phyloP scores from a whole-genome alignment of 352 stramenopile genomes.

The Pythium oligandrum region DNA sequence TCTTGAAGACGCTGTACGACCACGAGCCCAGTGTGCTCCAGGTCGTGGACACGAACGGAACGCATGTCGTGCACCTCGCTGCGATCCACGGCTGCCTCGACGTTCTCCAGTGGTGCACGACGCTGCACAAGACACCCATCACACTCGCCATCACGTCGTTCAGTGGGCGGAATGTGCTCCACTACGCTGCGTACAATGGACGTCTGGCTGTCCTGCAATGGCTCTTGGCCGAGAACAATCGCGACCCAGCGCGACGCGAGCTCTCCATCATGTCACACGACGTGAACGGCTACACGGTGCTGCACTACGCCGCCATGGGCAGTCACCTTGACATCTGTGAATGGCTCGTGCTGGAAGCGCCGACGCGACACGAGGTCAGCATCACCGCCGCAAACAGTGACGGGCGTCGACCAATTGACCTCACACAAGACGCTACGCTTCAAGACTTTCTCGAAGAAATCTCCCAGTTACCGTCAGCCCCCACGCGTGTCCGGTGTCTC shows the following conservation, averaged over 20 bases:
- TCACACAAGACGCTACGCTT: constrained; percentile 34
- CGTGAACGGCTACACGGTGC: constrained; percentile 48
- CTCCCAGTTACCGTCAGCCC: constrained; percentile 27
- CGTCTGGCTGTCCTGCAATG: constrained; percentile 42
- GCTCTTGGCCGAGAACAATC: constrained; percentile 22
- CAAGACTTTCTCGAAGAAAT: constrained; percentile 38
- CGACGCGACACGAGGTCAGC: constrained; percentile 27
- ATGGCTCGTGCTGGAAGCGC: constrained; percentile 52
- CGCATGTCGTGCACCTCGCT: constrained; percentile 57
- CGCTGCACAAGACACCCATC: constrained; percentile 9
- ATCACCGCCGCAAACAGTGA: constrained; percentile 42
- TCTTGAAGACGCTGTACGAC: constrained; percentile 48
- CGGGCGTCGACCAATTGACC: constrained; percentile 32
- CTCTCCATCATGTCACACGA: constrained; percentile 38
- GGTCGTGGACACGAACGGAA: constrained; percentile 53
- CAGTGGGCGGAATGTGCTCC: constrained; percentile 55
- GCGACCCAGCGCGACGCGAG: constrained; percentile 1
- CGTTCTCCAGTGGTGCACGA: constrained; percentile 49
- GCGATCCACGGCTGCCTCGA: constrained; percentile 61
- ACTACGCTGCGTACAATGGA: constrained; percentile 69
- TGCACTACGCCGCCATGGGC: constrained; percentile 66
- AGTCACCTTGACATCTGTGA: constrained; percentile 48
- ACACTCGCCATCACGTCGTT: constrained; percentile 42
- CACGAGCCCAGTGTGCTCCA: constrained; percentile 39
- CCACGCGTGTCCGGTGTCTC: constrained; percentile 34